Conservation (phyloP, 176 grass and related monocot species). For the Phragmites australis region DNA sequence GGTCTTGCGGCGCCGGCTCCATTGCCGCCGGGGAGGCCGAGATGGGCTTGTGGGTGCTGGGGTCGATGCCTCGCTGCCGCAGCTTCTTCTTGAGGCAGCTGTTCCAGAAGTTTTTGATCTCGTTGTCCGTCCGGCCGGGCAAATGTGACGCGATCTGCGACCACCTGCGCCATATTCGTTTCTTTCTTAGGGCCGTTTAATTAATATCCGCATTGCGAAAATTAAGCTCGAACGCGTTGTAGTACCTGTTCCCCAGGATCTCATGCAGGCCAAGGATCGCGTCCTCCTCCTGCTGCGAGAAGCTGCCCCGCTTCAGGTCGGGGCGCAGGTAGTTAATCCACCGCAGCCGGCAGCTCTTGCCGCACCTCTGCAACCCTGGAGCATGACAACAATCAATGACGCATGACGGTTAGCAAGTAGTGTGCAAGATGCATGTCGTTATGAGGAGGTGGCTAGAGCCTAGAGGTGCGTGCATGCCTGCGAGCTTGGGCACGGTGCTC, state of each 20-base stretch:
- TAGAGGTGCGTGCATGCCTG: slow-evolving; percentile 35
- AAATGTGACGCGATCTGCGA: slow-evolving; percentile 84
- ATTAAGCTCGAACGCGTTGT: background rate
- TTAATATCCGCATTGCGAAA: background rate
- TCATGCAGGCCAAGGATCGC: slow-evolving; percentile 72
- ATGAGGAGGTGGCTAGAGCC: background rate
- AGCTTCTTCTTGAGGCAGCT: slow-evolving; percentile 93
- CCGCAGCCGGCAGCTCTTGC: slow-evolving; percentile 87
- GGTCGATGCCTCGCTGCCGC: slow-evolving; percentile 74
- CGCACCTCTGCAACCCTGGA: slow-evolving; percentile 87
- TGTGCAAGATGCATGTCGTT: background rate
- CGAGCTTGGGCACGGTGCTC: slow-evolving; percentile 87
- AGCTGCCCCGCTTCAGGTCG: slow-evolving; percentile 86
- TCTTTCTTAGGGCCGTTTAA: background rate
- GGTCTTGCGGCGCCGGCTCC: background rate
- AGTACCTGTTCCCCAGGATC: slow-evolving; percentile 78
- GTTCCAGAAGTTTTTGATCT: slow-evolving; percentile 97
- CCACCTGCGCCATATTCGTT: slow-evolving; percentile 51
- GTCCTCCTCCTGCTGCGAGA: slow-evolving; percentile 92
- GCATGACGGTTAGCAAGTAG: background rate
- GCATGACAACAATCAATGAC: background rate
- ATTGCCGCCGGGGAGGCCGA: background rate
- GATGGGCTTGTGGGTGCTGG: slow-evolving; percentile 71
- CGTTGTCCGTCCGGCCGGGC: slow-evolving; percentile 88
- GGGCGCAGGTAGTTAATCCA: slow-evolving; percentile 94